phyloP scores from a whole-genome alignment of 345 rosid species.

The Rhizophora mangle region DNA sequence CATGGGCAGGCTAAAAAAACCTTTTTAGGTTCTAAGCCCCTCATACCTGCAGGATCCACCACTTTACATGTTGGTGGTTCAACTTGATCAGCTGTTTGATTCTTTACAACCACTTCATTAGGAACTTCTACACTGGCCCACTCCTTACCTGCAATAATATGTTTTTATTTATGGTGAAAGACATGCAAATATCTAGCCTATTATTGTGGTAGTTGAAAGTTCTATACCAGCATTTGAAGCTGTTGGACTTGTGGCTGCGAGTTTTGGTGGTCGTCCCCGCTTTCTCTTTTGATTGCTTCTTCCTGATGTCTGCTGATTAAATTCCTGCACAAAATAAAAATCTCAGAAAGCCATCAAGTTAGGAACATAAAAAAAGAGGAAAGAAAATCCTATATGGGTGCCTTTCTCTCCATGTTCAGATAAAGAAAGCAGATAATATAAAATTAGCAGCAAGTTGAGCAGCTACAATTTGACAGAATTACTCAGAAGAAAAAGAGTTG shows the following conservation, averaged over 20 bases:
- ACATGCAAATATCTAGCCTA: constrained; percentile 1
- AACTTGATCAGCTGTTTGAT: constrained; percentile 24
- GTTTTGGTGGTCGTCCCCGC: constrained; percentile 46
- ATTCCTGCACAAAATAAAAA: constrained; percentile 22
- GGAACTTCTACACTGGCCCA: constrained; percentile 18
- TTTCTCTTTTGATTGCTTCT: constrained; percentile 42
- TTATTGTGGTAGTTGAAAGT: constrained; percentile 4
- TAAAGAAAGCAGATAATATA: background rate
- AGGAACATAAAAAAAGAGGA: constrained; percentile 7
- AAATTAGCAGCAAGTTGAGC: background rate
- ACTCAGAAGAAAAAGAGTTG: background rate
- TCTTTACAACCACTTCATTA: constrained; percentile 22
- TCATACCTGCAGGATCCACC: constrained; percentile 31
- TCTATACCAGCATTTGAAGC: constrained; percentile 34
- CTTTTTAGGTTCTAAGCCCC: constrained; percentile 6
- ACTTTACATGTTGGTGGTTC: constrained; percentile 19
- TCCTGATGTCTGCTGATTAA: constrained; percentile 14
- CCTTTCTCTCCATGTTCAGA: background rate
- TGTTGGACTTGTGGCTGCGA: constrained; percentile 8
- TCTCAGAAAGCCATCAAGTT: background rate
- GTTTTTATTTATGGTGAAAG: background rate
- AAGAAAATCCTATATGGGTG: background rate
- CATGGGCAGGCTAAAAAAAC: constrained; percentile 1
- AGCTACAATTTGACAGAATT: background rate
- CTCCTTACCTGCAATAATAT: constrained; percentile 34